A percentile compares a stretch with the other conserved stretches of the same genome.
Evolutionary conservation across 371 early-diverging fungal species (phyloP).

Genomic region (Circinella minor): DNA sequence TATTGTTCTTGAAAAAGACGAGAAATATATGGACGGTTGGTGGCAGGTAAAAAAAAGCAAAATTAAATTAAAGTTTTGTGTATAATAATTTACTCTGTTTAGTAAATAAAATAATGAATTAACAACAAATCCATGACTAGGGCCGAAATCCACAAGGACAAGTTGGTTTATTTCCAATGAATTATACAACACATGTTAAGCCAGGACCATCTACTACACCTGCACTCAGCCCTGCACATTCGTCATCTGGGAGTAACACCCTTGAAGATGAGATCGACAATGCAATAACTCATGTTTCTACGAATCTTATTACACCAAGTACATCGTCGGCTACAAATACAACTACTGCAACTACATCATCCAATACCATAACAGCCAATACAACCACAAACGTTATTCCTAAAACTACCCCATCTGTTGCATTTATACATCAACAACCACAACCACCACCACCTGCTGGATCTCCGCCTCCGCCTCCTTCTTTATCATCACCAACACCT

Average conservation of each 20-base stretch:
- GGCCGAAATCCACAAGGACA: conserved; percentile 66
- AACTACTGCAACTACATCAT: background rate
- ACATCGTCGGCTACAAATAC: background rate
- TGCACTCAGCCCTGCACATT: conserved; percentile 15
- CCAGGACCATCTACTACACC: conserved; percentile 18
- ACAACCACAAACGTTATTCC: background rate
- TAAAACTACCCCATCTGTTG: background rate
- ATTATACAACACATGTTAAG: conserved; percentile 51
- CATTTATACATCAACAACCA: conserved; percentile 13
- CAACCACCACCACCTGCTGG: conserved; percentile 20
- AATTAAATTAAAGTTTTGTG: too few relatives aligned
- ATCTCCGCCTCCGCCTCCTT: conserved; percentile 14
- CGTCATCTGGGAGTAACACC: conserved; percentile 14
- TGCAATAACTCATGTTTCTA: conserved; percentile 22
- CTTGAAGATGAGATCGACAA: conserved; percentile 25
- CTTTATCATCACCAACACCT: conserved; percentile 10
- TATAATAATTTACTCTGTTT: background rate
- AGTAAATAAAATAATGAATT: too few relatives aligned
- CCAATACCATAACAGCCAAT: conserved; percentile 1
- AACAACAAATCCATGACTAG: conserved; percentile 23
- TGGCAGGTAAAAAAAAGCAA: conserved; percentile 71
- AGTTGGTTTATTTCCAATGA: conserved; percentile 73
- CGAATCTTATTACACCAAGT: conserved; percentile 5
- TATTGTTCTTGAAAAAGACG: conserved; percentile 81
- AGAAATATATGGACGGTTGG: conserved; percentile 85